Evolutionary conservation across 345 rosid species (phyloP), one percentile per base, ranked within the genome.

Genomic region (Mallotus nudiflorus): DNA sequence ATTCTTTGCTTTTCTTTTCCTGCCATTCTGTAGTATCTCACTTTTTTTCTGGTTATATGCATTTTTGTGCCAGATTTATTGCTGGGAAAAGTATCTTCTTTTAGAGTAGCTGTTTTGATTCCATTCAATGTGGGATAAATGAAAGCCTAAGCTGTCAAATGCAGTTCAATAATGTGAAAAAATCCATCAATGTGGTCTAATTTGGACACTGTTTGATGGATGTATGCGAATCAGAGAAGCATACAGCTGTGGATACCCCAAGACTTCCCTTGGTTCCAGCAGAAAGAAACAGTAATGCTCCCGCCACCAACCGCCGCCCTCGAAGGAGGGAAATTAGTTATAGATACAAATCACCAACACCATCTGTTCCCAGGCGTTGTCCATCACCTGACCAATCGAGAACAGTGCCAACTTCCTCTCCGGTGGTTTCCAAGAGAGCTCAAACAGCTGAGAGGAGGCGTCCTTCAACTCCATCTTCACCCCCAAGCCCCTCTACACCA

Each of bases 381-480:
- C 80, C 92, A 54, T 96, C 99, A 60, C 99, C 98, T 44, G 86
- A 69, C 65, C 73, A 78, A 67, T 67, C 91, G 45, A 88, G 97
- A 80, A 76, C 89, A 62, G 20, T 77, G 42, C 74, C 82, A 54
- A 50, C 86, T 2, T 75, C 77, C 58, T 82, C 91, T 61, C 93
- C 82, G 58, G 67, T 77, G 69, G 84, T 77, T 72, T 73, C 86
- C 15, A 96, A 88, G 78, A 88, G 98, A 85, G 82, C 97, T 3
- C 73, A 75, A 68, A 91, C 99, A 18, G 97, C 94, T 2, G 99
- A 92, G 76, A 87, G 99, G 81, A 84, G 82, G 79, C 96, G 95
- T 52, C 93, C 97, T 54, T 82, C 97, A 46, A 84, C 94, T 48
- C 93, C 98, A 9, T 77, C 89, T 16, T 84, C 94, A 15, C 92